Evolutionary conservation across 106 monocot genomes (phyloP), one percentile per base, ranked within the genome.

Genomic region (Dendrobium chrysotoxum): DNA sequence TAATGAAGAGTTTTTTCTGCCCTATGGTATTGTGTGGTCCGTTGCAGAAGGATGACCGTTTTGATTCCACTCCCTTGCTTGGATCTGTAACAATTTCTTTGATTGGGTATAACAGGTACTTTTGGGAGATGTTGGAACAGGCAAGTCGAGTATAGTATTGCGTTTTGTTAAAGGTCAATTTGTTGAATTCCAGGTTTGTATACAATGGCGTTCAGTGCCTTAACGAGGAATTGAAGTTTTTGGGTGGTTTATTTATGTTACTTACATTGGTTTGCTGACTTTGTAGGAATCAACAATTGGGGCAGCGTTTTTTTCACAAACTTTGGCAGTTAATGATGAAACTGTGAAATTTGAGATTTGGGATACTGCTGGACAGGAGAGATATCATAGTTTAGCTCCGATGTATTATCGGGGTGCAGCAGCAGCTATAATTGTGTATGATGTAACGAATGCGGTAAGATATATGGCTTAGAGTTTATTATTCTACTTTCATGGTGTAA

Each of bases 321-420:
- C 89, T 8, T 40, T 93, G 28, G 86, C 96, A 6, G 82, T 90
- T 15, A 90, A 88, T 64, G 92, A 96, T 74, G 83, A 90, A 68
- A 88, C 92, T 2, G 92, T 96, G 77, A 96, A 96, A 73, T 92
- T 96, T 81, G 96, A 96, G 82, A 96, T 96, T 23, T 96, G 93
- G 93, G 96, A 96, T 80, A 96, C 96, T 1, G 96, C 96, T 25
- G 96, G 96, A 57, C 96, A 96, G 82, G 96, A 96, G 90, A 93
- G 96, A 81, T 96, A 96, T 78, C 96, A 96, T 75, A 96, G 96
- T 79, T 84, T 96, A 80, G 96, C 96, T 25, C 96, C 96, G 16
- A 96, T 96, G 96, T 96, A 96, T 80, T 96, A 96, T 79, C 80
- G 96, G 47, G 96, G 96, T 38, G 96, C 96, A 20, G 96, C 96